A percentile compares a stretch with the other conserved stretches of the same genome.
Conservation (phyloP, 2,329 filamentous ascomycete species). For the Hawksworthiomyces lignivorus region DNA sequence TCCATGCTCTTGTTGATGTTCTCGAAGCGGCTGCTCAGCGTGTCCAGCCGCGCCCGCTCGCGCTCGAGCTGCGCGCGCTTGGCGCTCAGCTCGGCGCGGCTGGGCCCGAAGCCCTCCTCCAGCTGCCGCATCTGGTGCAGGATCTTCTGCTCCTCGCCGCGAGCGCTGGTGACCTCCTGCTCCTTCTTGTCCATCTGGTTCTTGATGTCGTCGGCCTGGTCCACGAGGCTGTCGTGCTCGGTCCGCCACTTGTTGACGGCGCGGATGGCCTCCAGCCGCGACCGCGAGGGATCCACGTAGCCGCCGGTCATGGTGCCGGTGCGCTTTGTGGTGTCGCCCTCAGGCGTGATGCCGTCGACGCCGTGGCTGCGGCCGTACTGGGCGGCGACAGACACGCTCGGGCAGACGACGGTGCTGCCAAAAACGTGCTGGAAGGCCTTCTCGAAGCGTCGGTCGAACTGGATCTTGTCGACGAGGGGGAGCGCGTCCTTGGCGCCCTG, state of each 20-base stretch:
- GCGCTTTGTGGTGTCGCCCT: conserved; percentile 92
- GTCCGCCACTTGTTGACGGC: conserved; percentile 66
- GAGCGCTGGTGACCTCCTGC: conserved; percentile 81
- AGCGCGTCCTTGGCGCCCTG: conserved; percentile 73
- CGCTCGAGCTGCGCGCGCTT: conserved; percentile 70
- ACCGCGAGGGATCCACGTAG: conserved; percentile 79
- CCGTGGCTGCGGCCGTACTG: conserved; percentile 91
- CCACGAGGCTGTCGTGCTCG: conserved; percentile 61
- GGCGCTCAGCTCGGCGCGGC: conserved; percentile 66
- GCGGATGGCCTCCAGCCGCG: conserved; percentile 77
- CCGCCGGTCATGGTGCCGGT: conserved; percentile 93
- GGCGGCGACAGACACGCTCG: conserved; percentile 75
- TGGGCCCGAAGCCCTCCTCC: conserved; percentile 73
- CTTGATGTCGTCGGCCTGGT: conserved; percentile 58
- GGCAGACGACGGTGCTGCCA: conserved; percentile 89
- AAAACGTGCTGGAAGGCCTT: conserved; percentile 92
- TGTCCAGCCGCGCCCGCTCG: conserved; percentile 65
- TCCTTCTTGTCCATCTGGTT: conserved; percentile 69
- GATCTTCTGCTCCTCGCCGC: conserved; percentile 74
- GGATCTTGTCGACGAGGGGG: conserved; percentile 76
- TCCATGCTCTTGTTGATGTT: conserved; percentile 69
- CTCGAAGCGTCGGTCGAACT: conserved; percentile 69
- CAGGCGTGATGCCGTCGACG: conserved; percentile 86
- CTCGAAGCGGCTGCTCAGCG: conserved; percentile 55
- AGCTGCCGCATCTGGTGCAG: conserved; percentile 71